A percentile compares a stretch with the other conserved stretches of the same genome.
These are phyloP conservation scores for Starmera pachycereana DNA, from an alignment of 805 yeast species.

Conservation along the genomic window DNA sequence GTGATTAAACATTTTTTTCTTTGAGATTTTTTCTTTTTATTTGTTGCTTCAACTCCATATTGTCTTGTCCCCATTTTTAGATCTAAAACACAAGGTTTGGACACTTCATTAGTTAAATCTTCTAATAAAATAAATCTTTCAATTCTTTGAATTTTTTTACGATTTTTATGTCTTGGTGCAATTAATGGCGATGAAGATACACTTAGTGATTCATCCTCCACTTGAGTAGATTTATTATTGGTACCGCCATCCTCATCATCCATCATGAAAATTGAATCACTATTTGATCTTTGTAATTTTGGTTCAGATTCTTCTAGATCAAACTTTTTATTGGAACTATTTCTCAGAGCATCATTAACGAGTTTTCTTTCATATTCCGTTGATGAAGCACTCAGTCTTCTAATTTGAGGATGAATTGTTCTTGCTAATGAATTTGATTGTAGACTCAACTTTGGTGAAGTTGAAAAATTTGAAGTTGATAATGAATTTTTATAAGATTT, in stretches of 20 bases:
- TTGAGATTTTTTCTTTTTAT: slow-evolving; percentile 68
- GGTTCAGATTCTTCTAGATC: slow-evolving; percentile 11
- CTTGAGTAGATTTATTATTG: slow-evolving; percentile 5
- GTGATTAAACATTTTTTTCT: slow-evolving; percentile 70
- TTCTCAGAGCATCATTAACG: slow-evolving; percentile 6
- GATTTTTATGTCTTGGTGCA: slow-evolving; percentile 11
- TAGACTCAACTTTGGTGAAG: slow-evolving; percentile 11
- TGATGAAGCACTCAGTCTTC: slow-evolving; percentile 15
- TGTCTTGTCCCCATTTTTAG: slow-evolving; percentile 98
- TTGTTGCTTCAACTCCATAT: slow-evolving; percentile 87
- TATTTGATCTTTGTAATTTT: slow-evolving; percentile 8
- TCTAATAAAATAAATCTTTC: slow-evolving; percentile 83
- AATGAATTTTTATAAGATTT: neutral
- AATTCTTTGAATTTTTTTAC: slow-evolving; percentile 40
- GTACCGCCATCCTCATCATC: slow-evolving; percentile 28
- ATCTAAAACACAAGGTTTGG: slow-evolving; percentile 84
- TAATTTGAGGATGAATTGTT: slow-evolving; percentile 1
- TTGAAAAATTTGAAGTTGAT: slow-evolving; percentile 2
- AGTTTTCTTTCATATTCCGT: slow-evolving; percentile 12
- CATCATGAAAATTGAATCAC: slow-evolving; percentile 33
- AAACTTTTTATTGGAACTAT: slow-evolving; percentile 13
- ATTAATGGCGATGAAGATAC: slow-evolving; percentile 13
- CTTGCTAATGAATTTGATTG: slow-evolving; percentile 1
- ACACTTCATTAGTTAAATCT: slow-evolving; percentile 79
- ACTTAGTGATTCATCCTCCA: slow-evolving; percentile 3